Evolutionary conservation across 2,329 filamentous ascomycete species (phyloP), one percentile per base, ranked within the genome.

Genomic region (Sarocladium strictum): DNA sequence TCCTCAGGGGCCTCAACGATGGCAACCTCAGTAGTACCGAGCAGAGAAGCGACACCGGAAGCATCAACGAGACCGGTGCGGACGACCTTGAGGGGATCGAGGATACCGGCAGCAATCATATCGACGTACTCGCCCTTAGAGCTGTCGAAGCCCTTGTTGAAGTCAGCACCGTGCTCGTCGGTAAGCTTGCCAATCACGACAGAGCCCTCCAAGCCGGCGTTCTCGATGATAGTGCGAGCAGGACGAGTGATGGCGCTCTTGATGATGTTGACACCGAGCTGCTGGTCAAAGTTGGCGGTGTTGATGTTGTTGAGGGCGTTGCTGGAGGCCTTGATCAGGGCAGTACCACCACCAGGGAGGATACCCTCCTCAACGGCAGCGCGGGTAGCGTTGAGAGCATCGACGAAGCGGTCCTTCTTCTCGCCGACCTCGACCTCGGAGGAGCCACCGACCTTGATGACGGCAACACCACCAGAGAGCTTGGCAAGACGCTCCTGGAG

Each of bases 351-450:
- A 79, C 94, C 94, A 63, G 94, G 94, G 62, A 99, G 87, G 74
- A 99, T 99, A 76, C 94, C 94, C 78, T 97, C 92, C 84, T 99
- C 94, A 62, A 99, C 94, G 67, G 94, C 94, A 64, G 94, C 94
- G 66, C 94, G 93, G 62, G 94, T 99, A 63, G 94, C 94, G 76
- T 99, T 99, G 59, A 99, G 81, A 57, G 94, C 94, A 76, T 99
- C 94, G 59, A 99, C 94, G 66, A 97, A 96, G 72, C 94, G 90
- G 75, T 99, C 94, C 86, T 99, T 99, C 90, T 99, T 99, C 85
- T 99, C 94, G 63, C 92, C 88, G 56, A 99, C 94, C 82, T 99
- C 94, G 61, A 99, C 93, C 78, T 99, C 94, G 60, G 93, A 97
- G 60, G 92, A 84, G 72, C 94, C 94, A 66, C 94, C 94, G 60